Evolutionary conservation across 2,329 filamentous ascomycete genomes (phyloP).

Genomic region (Hirsutella thompsonii): DNA sequence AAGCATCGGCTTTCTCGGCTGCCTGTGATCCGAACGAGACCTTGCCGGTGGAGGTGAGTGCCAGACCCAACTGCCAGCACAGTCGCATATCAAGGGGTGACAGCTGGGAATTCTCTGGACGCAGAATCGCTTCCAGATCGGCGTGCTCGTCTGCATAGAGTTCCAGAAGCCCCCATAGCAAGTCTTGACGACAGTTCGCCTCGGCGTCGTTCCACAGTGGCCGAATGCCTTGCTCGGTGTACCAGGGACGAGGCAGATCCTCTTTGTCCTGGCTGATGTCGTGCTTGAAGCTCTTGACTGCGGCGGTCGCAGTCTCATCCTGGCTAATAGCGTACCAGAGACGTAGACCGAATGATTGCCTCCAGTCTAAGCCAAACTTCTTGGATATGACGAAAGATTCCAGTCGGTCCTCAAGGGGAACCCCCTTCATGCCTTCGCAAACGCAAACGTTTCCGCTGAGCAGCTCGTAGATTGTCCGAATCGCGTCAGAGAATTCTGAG

Average conservation of each 20-base stretch:
- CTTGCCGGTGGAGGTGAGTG: constrained; percentile 38
- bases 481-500: constrained; percentile 73
- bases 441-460: constrained; percentile 77
- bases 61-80: constrained; percentile 73
- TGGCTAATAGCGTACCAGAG: constrained; percentile 73
- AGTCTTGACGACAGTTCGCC: constrained; percentile 52
- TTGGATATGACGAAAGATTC: constrained; percentile 71
- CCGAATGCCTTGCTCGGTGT: constrained; percentile 44
- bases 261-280: constrained; percentile 64
- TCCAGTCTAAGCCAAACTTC: constrained; percentile 81
- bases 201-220: constrained; percentile 48
- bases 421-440: constrained; percentile 63
- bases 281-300: constrained; percentile 59
- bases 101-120: constrained; percentile 64
- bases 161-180: constrained; percentile 78
- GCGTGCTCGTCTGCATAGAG: constrained; percentile 53
- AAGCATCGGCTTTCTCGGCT: constrained; percentile 49
- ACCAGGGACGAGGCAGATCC: constrained; percentile 60
- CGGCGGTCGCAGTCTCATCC: constrained; percentile 56
- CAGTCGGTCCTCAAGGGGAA: constrained; percentile 66
- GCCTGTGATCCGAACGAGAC: constrained; percentile 40
- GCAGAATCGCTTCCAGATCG: constrained; percentile 56
- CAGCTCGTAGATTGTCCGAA: constrained; percentile 82
- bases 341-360: constrained; percentile 80
- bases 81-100: constrained; percentile 64